Percentiles rank a stretch among this genome's conserved stretches.
Conservation (phyloP, 2,329 filamentous ascomycete genomes). For the Apiospora sp. region DNA sequence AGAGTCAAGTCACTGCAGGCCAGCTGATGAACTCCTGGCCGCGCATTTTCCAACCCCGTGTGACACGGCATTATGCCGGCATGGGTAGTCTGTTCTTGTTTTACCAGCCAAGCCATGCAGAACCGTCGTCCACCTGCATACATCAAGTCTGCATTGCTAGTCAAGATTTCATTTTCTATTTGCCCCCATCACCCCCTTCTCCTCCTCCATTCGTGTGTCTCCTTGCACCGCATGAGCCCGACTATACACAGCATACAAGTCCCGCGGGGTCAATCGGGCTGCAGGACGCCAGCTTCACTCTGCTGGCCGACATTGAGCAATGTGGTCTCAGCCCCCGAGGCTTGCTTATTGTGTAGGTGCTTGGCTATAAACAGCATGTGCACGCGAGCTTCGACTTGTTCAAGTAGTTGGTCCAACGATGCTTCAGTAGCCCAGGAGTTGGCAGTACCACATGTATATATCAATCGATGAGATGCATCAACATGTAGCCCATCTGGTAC, state of each 20-base stretch:
- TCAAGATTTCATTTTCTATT: neutral
- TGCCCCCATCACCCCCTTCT: too few relatives aligned
- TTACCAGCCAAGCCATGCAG: slow-evolving; percentile 4
- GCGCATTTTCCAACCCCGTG: neutral
- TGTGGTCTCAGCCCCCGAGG: neutral
- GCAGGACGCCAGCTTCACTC: neutral
- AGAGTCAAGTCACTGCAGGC: neutral
- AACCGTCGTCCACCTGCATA: neutral
- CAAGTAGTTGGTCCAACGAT: neutral
- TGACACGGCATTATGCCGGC: slow-evolving; percentile 10
- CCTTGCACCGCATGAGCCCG: neutral
- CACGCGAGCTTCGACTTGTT: neutral
- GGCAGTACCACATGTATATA: neutral
- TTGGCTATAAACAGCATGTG: slow-evolving; percentile 1
- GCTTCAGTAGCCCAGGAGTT: neutral
- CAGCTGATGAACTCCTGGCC: neutral
- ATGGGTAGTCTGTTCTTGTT: slow-evolving; percentile 4
- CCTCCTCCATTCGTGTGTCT: neutral
- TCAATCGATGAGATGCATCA: neutral
- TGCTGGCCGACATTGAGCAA: neutral
- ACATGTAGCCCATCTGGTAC: neutral
- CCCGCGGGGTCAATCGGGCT: neutral
- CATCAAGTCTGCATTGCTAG: neutral
- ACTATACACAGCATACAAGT: neutral
- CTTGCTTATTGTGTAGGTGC: neutral